Evolutionary conservation across 2,329 filamentous ascomycete genomes (phyloP), one percentile per base, ranked within the genome.

Genomic region (Pseudocercospora cruenta): DNA sequence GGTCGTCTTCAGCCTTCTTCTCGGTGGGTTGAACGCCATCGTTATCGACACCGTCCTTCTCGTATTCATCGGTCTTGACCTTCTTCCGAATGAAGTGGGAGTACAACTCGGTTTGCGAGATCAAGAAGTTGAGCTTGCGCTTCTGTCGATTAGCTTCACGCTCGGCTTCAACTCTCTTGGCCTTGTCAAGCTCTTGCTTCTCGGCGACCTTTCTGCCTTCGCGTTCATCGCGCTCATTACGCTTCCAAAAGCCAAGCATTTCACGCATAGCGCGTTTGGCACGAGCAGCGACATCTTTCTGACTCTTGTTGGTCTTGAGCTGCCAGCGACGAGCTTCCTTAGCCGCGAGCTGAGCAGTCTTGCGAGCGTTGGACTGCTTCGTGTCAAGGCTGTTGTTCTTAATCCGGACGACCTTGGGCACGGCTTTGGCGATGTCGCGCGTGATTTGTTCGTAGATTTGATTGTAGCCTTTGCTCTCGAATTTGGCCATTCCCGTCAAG

Each of bases 241-340:
- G 91, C 82, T 98, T 98, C 95, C 95, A 99, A 86, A 98, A 99
- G 65, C 92, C 89, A 87, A 97, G 95, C 95, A 99, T 99, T 81
- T 99, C 95, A 77, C 95, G 89, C 95, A 99, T 99, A 66, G 94
- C 94, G 72, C 95, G 91, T 85, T 99, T 99, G 65, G 95, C 95
- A 57, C 95, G 89, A 49, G 95, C 95, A 78, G 98, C 95, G 3
- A 96, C 91, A 79, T 99, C 95, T 80, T 99, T 99, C 78, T 92
- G 95, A 76, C 94, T 96, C 85, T 99, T 98, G 84, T 99, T 99
- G 62, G 95, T 99, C 49, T 93, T 91, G 67, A 96, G 87, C 79
- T 99, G 96, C 95, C 95, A 99, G 75, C 96, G 87, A 76, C 96
- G 93, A 62, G 95, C 94, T 81, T 99, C 95, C 78, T 99, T 99